Evolutionary conservation across 2,329 filamentous ascomycete species (phyloP), one percentile per base, ranked within the genome.

Genomic region (Intubia oerlemansii): DNA sequence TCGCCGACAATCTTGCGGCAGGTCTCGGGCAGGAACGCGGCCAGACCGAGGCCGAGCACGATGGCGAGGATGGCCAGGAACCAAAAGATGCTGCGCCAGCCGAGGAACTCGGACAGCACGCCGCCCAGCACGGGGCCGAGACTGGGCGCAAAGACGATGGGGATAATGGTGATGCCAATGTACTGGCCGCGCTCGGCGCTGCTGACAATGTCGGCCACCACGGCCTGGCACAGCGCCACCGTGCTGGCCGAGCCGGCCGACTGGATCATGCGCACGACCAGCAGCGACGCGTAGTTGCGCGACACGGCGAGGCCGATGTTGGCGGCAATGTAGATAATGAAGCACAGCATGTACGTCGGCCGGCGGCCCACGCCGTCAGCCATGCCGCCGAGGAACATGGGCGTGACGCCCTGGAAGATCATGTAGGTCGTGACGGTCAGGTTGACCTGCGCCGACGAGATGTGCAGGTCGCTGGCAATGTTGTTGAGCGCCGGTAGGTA

Each of bases 61-160:
- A 43, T 45, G 0, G 44, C 38, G 1, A 52, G 37, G 7, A 72
- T 67, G 9, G 55, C 47, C 10, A 73, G 44, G 31, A 70, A 67
- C 65, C 66, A 72, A 39, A 74, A 74, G 17, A 71, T 63, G 18
- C 54, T 50, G 18, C 58, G 50, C 67, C 68, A 74, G 1, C 63
- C 63, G 1, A 68, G 47, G 27, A 56, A 63, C 26, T 68, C 51
- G 4, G 54, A 52, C 2, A 75, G 48, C 1, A 68, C 36, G 1
- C 67, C 69, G 2, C 68, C 67, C 10, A 73, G 50, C 9, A 72
- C 53, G 0, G 71, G 69, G 0, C 63, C 57, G 4, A 62, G 30
- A 0, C 55, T 48, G 5, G 56, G 56, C 0, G 49, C 59, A 2
- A 73, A 41, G 0, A 67, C 52, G 0, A 48, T 41, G 3, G 54